Evolutionary conservation across 1,284 basidiomycete species (phyloP).

Genomic region (Crucibulum parvulum): DNA sequence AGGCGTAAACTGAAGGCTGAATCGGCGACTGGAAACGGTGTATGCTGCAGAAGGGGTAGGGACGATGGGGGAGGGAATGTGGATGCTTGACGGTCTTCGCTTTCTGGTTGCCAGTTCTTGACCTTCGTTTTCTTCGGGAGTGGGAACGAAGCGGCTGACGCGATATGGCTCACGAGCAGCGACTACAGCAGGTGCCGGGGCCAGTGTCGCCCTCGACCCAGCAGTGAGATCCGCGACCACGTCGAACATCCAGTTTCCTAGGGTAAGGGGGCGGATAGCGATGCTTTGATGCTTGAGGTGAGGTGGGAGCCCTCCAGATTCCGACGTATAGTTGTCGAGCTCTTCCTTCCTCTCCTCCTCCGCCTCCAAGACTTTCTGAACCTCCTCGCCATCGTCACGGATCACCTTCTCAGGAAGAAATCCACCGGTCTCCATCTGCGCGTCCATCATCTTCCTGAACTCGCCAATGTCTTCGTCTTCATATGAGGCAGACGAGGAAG

Average conservation of each 20-base stretch:
- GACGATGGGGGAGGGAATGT: conserved; percentile 29
- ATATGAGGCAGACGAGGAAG: too few species aligned
- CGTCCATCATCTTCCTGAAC: conserved; percentile 61
- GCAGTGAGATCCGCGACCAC: conserved; percentile 71
- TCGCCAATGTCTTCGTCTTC: conserved; percentile 48
- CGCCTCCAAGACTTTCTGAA: conserved; percentile 31
- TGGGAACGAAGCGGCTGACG: conserved; percentile 44
- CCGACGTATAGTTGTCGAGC: conserved; percentile 22
- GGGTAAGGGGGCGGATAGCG: conserved; percentile 31
- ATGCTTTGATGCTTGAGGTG: too few species aligned
- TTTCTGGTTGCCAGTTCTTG: conserved; percentile 1
- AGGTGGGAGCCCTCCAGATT: too few species aligned
- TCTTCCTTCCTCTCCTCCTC: conserved; percentile 18
- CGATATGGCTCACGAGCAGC: conserved; percentile 27
- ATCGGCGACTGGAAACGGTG: conserved; percentile 39
- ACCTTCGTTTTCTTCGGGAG: conserved; percentile 21
- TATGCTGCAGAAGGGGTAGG: conserved; percentile 20
- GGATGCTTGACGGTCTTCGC: conserved; percentile 45
- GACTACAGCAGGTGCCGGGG: conserved; percentile 12
- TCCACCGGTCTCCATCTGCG: conserved; percentile 57
- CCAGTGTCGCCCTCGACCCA: conserved; percentile 4
- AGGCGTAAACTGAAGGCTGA: conserved; percentile 71
- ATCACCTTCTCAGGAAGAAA: conserved; percentile 47
- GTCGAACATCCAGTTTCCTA: conserved; percentile 83
- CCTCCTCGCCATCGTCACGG: conserved; percentile 41